phyloP scores from a whole-genome alignment of 2,329 filamentous ascomycete genomes.

The Ophiostoma sp. region DNA sequence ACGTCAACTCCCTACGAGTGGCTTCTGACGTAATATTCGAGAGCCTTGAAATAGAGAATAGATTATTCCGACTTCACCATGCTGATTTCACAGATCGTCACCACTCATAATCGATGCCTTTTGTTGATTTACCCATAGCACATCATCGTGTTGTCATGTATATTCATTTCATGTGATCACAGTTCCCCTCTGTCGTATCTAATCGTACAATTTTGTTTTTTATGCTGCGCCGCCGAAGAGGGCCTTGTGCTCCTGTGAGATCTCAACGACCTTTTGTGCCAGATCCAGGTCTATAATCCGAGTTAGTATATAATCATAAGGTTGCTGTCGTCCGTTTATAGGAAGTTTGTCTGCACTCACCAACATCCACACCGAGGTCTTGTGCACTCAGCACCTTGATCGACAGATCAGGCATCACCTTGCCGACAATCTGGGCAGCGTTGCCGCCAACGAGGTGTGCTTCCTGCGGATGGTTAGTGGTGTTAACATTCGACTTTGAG shows the following conservation, averaged over 20 bases:
- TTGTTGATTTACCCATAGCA: too few relatives aligned
- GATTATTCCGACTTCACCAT: too few relatives aligned
- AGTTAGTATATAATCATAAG: background rate
- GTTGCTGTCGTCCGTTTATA: background rate
- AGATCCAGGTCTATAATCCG: conserved; percentile 28
- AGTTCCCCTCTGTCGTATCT: background rate
- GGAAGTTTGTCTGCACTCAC: conserved; percentile 47
- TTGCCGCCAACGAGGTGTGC: conserved; percentile 68
- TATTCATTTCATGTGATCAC: background rate
- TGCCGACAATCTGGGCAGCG: conserved; percentile 75
- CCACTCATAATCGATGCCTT: background rate
- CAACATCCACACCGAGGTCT: conserved; percentile 68
- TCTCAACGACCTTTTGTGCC: conserved; percentile 29
- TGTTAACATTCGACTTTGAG: background rate
- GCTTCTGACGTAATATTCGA: background rate
- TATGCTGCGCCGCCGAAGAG: conserved; percentile 22
- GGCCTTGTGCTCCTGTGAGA: conserved; percentile 28
- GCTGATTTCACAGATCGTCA: too few relatives aligned
- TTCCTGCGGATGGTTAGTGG: conserved; percentile 52
- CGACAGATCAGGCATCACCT: conserved; percentile 71
- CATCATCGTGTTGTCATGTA: background rate
- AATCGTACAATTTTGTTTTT: background rate
- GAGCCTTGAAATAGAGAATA: too few relatives aligned
- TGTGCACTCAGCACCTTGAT: conserved; percentile 69
- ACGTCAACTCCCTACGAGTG: background rate